Conservation (phyloP, 345 rosid genomes). For the Heritiera fomes region DNA sequence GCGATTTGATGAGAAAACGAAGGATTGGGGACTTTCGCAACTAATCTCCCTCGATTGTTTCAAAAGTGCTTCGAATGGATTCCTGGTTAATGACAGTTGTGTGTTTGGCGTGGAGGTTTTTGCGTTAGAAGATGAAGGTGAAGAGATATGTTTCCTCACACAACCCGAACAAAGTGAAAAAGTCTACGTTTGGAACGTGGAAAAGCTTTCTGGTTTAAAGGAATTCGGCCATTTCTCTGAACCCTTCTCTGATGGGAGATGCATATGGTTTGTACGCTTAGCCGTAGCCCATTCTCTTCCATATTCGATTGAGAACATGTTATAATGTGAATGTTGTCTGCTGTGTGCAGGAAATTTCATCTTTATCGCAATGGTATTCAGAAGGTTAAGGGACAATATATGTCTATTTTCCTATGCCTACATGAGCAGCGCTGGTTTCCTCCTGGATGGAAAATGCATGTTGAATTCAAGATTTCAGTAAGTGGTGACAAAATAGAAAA, state of each 20-base stretch:
- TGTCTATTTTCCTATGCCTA: neutral
- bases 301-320: no score
- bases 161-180: no score
- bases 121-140: neutral
- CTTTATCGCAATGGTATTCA: neutral
- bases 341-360: conserved; percentile 1
- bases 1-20: neutral
- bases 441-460: neutral
- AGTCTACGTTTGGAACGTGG: neutral
- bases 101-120: conserved; percentile 15
- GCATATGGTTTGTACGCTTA: neutral
- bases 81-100: neutral
- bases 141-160: neutral
- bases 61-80: neutral
- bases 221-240: neutral
- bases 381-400: neutral
- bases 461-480: neutral
- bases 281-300: no score
- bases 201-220: no score
- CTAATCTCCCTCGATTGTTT: neutral
- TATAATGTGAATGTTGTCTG: no score
- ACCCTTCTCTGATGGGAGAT: neutral
- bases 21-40: neutral
- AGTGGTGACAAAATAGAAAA: neutral
- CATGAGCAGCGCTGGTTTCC: no score